Conservation (phyloP, 2,329 filamentous ascomycete genomes). For the Ophiostoma perfectum region DNA sequence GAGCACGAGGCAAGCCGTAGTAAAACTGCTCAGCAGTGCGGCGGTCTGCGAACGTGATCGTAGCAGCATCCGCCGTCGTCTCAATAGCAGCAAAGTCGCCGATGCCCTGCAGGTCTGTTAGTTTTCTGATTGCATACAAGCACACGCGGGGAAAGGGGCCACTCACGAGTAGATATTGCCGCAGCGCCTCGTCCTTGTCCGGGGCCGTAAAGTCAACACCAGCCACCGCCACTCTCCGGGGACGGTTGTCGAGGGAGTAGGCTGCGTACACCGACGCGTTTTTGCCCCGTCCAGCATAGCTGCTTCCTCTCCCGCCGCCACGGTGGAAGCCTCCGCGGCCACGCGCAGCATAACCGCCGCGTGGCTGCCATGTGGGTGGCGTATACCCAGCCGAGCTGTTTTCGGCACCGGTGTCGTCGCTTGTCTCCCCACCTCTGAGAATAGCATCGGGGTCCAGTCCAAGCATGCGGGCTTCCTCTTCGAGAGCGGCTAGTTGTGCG, state of each 20-base stretch:
- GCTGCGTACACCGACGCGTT: conserved; percentile 53
- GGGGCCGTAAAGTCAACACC: conserved; percentile 58
- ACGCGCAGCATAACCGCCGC: conserved; percentile 25
- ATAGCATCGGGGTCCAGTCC: conserved; percentile 57
- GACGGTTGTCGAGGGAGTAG: conserved; percentile 70
- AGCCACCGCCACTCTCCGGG: conserved; percentile 60
- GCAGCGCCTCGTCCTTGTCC: conserved; percentile 61
- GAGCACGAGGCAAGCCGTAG: conserved; percentile 42
- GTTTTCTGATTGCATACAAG: neutral
- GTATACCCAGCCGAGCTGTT: neutral
- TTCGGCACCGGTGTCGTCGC: conserved; percentile 25
- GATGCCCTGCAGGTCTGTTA: conserved; percentile 37
- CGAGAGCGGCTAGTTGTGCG: conserved; percentile 65
- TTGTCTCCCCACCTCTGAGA: conserved; percentile 16
- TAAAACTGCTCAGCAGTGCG: conserved; percentile 67
- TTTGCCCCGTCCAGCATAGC: conserved; percentile 39
- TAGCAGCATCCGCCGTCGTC: conserved; percentile 42
- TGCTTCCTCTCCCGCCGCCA: conserved; percentile 37
- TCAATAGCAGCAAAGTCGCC: conserved; percentile 59
- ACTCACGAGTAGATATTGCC: conserved; percentile 57
- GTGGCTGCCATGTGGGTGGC: neutral
- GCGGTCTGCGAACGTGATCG: conserved; percentile 61
- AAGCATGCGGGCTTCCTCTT: conserved; percentile 64
- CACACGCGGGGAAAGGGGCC: neutral
- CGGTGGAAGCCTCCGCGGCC: conserved; percentile 32